phyloP scores from a whole-genome alignment of 768 basidiomycete genomes.

The Crassisporium funariophilum region DNA sequence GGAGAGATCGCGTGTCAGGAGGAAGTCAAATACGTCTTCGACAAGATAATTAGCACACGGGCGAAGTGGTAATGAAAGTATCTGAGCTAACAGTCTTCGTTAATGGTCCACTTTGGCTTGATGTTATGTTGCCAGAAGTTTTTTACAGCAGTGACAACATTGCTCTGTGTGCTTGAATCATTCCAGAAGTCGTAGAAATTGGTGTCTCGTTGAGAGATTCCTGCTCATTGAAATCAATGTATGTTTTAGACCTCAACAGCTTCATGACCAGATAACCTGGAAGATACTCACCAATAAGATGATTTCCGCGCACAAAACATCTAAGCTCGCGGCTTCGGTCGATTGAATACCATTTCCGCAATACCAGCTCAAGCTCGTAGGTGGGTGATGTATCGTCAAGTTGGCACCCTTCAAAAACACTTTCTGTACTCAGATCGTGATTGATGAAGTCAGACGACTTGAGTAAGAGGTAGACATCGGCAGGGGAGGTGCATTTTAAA shows the following conservation, averaged over 20 bases:
- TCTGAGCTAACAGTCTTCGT: slow-evolving; percentile 61
- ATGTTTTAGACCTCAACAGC: too few species aligned
- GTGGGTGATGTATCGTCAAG: slow-evolving; percentile 1
- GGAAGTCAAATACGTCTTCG: slow-evolving; percentile 82
- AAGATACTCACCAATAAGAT: slow-evolving; percentile 63
- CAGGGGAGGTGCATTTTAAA: slow-evolving; percentile 82
- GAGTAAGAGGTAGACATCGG: slow-evolving; percentile 88
- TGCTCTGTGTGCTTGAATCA: slow-evolving; percentile 52
- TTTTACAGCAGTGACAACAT: slow-evolving; percentile 53
- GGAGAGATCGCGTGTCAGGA: slow-evolving; percentile 79
- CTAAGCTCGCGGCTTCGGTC: slow-evolving; percentile 84
- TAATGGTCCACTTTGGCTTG: slow-evolving; percentile 55
- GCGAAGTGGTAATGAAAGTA: neutral
- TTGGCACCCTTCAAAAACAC: slow-evolving; percentile 70
- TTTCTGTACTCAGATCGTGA: slow-evolving; percentile 66
- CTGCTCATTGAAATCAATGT: slow-evolving; percentile 39
- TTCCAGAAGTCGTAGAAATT: slow-evolving; percentile 90
- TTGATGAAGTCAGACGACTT: slow-evolving; percentile 91
- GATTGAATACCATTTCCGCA: slow-evolving; percentile 89
- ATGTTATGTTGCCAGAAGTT: slow-evolving; percentile 74
- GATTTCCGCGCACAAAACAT: slow-evolving; percentile 81
- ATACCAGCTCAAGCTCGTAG: slow-evolving; percentile 80
- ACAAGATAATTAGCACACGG: slow-evolving; percentile 2
- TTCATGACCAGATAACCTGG: slow-evolving; percentile 1
- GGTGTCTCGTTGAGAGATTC: slow-evolving; percentile 83